Conservation (phyloP, 1,284 basidiomycete species). For the Naganishia albida region DNA sequence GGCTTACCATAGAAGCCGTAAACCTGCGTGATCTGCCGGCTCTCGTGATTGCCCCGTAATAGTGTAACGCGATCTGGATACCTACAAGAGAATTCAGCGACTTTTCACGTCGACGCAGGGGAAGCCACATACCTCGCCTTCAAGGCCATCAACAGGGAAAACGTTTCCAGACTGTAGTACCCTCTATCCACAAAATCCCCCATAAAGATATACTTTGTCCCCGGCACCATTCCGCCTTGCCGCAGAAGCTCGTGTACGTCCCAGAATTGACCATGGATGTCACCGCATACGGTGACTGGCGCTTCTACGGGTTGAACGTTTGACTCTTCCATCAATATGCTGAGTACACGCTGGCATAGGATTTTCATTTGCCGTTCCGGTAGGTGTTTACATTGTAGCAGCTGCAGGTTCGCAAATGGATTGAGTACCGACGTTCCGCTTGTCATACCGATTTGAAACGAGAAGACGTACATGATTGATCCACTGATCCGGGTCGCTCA, state of each 20-base stretch:
- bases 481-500: constrained; percentile 49
- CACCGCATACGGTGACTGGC: constrained; percentile 89
- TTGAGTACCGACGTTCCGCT: constrained; percentile 9
- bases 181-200: constrained; percentile 98
- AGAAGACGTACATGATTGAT: constrained; percentile 44
- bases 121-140: constrained; percentile 74
- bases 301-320: constrained; percentile 91
- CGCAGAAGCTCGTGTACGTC: constrained; percentile 86
- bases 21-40: constrained; percentile 94
- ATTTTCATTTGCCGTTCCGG: constrained; percentile 87
- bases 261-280: constrained; percentile 96
- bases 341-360: constrained; percentile 81
- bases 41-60: constrained; percentile 92
- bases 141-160: constrained; percentile 81
- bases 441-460: not conserved
- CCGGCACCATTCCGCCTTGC: constrained; percentile 82
- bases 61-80: constrained; percentile 91
- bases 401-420: too few species aligned
- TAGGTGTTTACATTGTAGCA: constrained; percentile 82
- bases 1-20: constrained; percentile 92
- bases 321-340: constrained; percentile 86
- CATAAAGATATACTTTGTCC: constrained; percentile 97
- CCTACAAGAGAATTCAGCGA: constrained; percentile 53
- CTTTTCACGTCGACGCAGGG: too few species aligned
- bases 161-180: constrained; percentile 94